A percentile compares a stretch with the other conserved stretches of the same genome.
These are phyloP conservation scores for Phytopythium delawarense DNA, from an alignment of 352 stramenopile genomes.

Conservation along the genomic window DNA sequence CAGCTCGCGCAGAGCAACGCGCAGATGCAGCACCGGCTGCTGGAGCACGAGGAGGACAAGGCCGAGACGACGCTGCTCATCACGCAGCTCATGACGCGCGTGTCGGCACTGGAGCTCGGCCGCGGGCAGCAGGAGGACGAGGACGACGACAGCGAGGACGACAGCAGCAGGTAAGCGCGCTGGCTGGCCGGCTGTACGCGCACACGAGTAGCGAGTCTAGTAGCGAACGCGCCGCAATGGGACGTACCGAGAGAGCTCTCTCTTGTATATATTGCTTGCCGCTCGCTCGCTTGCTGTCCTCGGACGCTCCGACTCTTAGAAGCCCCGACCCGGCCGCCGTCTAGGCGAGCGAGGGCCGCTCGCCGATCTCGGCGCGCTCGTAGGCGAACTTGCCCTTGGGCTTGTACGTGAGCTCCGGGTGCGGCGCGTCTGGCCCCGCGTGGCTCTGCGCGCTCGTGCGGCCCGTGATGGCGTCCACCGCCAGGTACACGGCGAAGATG, in stretches of 20 bases:
- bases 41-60: constrained; percentile 79
- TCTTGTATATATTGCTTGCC: not conserved
- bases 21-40: constrained; percentile 75
- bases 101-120: constrained; percentile 72
- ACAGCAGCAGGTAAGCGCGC: not conserved
- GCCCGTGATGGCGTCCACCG: constrained; percentile 54
- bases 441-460: constrained; percentile 30
- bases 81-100: constrained; percentile 81
- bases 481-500: constrained; percentile 80
- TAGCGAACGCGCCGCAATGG: no score
- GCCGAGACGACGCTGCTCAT: constrained; percentile 83
- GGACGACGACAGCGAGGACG: constrained; percentile 25
- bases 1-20: constrained; percentile 69
- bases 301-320: no score
- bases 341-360: constrained; percentile 42
- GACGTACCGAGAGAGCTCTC: no score
- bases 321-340: not conserved
- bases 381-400: constrained; percentile 48
- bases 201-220: not conserved
- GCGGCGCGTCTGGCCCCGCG: constrained; percentile 23
- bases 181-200: not conserved
- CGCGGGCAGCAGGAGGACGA: constrained; percentile 25
- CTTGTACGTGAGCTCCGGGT: constrained; percentile 29
- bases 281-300: no score
- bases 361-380: constrained; percentile 51